A percentile compares a stretch with the other conserved stretches of the same genome.
Conservation (phyloP, 2,329 filamentous ascomycete species). For the Phaeomoniella chlamydospora region DNA sequence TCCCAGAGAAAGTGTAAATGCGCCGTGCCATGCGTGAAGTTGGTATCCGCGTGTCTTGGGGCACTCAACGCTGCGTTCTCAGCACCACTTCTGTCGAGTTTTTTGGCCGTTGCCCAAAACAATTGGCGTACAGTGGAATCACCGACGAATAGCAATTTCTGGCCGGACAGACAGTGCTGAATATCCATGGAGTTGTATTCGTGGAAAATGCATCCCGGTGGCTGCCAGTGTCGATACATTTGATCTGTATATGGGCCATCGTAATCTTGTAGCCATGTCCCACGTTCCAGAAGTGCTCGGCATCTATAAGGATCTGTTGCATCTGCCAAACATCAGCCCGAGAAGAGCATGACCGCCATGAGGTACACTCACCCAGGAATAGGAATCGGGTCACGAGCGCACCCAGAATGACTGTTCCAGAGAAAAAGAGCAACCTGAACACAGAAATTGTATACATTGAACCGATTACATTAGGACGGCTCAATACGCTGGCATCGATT, state of each 20-base stretch:
- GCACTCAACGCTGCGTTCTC: slow-evolving; percentile 20
- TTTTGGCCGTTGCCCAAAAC: slow-evolving; percentile 42
- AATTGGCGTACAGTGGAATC: slow-evolving; percentile 46
- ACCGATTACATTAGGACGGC: too few species aligned
- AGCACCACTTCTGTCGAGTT: slow-evolving; percentile 28
- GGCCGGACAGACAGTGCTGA: slow-evolving; percentile 34
- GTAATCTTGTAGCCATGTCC: background rate
- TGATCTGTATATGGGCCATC: slow-evolving; percentile 9
- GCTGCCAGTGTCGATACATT: slow-evolving; percentile 40
- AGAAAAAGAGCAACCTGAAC: too few species aligned
- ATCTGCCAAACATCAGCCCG: background rate
- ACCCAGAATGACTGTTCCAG: too few species aligned
- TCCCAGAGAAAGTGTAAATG: slow-evolving; percentile 47
- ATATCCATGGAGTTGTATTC: slow-evolving; percentile 40
- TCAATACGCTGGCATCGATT: too few species aligned
- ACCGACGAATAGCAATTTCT: slow-evolving; percentile 43
- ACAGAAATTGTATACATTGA: too few species aligned
- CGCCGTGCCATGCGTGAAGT: slow-evolving; percentile 29
- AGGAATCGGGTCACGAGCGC: too few species aligned
- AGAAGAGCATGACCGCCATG: too few species aligned
- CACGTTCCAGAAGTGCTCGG: background rate
- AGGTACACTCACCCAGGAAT: too few species aligned
- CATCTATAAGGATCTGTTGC: background rate
- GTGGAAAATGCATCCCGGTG: slow-evolving; percentile 44
- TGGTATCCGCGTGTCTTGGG: slow-evolving; percentile 30